Conservation (phyloP, 441 rosid genomes). For the Erysimum pusillum region DNA sequence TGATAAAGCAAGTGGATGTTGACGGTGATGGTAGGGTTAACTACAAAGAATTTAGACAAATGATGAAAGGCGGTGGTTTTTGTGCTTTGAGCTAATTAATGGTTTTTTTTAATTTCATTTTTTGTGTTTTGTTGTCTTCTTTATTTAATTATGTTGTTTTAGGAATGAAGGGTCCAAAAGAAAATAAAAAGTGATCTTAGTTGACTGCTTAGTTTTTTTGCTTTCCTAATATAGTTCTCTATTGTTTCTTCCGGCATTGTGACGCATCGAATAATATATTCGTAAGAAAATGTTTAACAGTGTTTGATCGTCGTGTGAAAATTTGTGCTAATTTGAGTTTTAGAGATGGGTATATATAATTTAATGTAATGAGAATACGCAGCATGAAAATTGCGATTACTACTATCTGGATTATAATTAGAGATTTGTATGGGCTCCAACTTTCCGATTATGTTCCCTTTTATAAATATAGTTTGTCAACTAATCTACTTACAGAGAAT, state of each 20-base stretch:
- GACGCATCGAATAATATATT: background rate
- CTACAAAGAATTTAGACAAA: constrained; percentile 71
- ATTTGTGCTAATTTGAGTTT: background rate
- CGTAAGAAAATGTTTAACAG: constrained; percentile 20
- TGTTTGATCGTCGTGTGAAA: constrained; percentile 11
- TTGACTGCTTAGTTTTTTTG: background rate
- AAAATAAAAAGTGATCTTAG: background rate
- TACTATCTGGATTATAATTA: too few species aligned
- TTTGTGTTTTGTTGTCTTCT: background rate
- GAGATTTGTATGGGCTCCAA: too few species aligned
- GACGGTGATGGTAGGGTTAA: constrained; percentile 83
- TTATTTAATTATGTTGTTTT: constrained; percentile 26
- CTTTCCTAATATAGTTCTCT: background rate
- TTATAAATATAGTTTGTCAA: too few species aligned
- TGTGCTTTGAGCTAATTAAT: constrained; percentile 46
- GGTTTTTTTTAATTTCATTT: background rate
- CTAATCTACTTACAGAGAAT: too few species aligned
- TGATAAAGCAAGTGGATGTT: constrained; percentile 73
- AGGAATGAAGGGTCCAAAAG: background rate
- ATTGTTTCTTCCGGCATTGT: constrained; percentile 17
- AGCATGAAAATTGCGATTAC: background rate
- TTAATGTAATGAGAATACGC: background rate
- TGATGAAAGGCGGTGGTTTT: constrained; percentile 82
- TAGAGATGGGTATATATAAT: background rate
- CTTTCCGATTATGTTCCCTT: too few species aligned